phyloP scores from a whole-genome alignment of 2,329 filamentous ascomycete genomes.

The Tolypocladium guangdongense region DNA sequence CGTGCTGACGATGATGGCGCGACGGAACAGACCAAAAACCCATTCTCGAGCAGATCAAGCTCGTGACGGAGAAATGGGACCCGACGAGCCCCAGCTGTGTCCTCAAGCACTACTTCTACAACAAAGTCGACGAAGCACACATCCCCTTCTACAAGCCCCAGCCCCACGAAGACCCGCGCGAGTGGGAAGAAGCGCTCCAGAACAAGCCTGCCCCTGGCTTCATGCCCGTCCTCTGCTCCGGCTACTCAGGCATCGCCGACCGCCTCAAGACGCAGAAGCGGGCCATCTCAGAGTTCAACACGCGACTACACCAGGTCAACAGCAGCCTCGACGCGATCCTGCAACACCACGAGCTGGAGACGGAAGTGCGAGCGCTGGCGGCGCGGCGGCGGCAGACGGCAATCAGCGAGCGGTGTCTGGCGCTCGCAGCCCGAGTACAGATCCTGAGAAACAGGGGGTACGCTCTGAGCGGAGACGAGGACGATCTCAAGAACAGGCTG shows the following conservation, averaged over 20 bases:
- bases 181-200: conserved; percentile 75
- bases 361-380: conserved; percentile 62
- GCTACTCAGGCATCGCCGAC: conserved; percentile 61
- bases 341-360: conserved; percentile 65
- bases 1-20: conserved; percentile 4
- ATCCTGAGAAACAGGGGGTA: conserved; percentile 73
- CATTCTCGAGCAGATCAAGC: conserved; percentile 61
- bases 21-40: conserved; percentile 47
- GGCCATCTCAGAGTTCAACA: conserved; percentile 59
- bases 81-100: conserved; percentile 55
- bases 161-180: conserved; percentile 59
- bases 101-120: conserved; percentile 82
- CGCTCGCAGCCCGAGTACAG: conserved; percentile 69
- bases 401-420: conserved; percentile 61
- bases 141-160: conserved; percentile 68
- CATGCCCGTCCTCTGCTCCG: conserved; percentile 65
- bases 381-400: conserved; percentile 62
- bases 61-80: conserved; percentile 65
- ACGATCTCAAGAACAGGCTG: conserved; percentile 64
- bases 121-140: conserved; percentile 63
- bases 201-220: conserved; percentile 67
- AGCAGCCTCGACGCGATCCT: conserved; percentile 60
- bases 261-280: conserved; percentile 63
- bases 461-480: conserved; percentile 67
- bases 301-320: conserved; percentile 70